Evolutionary conservation across 768 basidiomycete species (phyloP).

Genomic region (Strobilomyces dryophilus): DNA sequence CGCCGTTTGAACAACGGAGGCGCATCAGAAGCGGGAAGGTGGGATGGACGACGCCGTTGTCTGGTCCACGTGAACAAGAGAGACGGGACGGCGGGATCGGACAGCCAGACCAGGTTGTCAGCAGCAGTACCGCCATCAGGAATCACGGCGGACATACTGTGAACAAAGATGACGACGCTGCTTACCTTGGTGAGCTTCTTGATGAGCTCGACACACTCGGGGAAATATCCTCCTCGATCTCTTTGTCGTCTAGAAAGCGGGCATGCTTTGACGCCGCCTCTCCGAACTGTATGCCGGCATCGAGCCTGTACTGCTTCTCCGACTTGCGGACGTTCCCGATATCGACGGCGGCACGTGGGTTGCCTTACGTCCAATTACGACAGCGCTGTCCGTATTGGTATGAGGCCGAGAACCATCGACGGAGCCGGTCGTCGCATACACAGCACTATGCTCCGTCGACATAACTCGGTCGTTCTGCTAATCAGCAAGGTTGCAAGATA

Average conservation of each 20-base stretch:
- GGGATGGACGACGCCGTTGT: constrained; percentile 36
- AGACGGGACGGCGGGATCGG: constrained; percentile 38
- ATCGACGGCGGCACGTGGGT: constrained; percentile 6
- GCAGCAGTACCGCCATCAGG: not conserved
- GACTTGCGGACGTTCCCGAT: constrained; percentile 35
- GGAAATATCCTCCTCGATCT: constrained; percentile 37
- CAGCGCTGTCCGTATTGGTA: not conserved
- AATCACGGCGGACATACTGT: constrained; percentile 26
- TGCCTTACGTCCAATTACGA: constrained; percentile 23
- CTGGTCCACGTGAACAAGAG: constrained; percentile 44
- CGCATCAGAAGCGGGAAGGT: constrained; percentile 40
- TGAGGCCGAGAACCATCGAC: constrained; percentile 17
- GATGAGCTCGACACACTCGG: constrained; percentile 35
- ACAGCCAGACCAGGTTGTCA: constrained; percentile 30
- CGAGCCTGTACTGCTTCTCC: constrained; percentile 29
- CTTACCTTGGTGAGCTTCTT: constrained; percentile 39
- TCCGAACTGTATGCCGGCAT: constrained; percentile 36
- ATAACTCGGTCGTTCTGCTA: not conserved
- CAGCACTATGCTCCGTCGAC: constrained; percentile 13
- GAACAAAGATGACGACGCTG: constrained; percentile 39
- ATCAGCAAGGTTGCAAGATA: constrained; percentile 15
- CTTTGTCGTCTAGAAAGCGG: constrained; percentile 33
- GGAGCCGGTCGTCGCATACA: constrained; percentile 14
- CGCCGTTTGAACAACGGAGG: constrained; percentile 38
- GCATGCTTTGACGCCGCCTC: constrained; percentile 22